These are phyloP conservation scores for Aegilops umbellulata DNA, from an alignment of 176 grass and related monocot genomes.

Conservation along the genomic window DNA sequence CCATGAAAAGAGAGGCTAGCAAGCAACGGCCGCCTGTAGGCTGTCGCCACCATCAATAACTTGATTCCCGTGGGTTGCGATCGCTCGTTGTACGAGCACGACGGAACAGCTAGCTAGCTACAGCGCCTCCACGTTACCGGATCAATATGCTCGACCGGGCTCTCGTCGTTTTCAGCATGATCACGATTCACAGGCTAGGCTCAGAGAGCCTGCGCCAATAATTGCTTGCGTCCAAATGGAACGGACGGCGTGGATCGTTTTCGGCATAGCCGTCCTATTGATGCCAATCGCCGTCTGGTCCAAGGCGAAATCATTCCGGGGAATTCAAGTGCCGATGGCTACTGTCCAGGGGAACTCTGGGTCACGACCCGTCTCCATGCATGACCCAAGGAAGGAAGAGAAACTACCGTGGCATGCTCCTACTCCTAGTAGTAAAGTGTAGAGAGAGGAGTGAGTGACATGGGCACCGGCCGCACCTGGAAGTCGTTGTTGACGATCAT, in stretches of 20 bases:
- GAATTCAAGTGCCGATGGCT: background rate
- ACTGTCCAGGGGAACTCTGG: background rate
- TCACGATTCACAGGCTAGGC: background rate
- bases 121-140: background rate
- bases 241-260: background rate
- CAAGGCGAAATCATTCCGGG: background rate
- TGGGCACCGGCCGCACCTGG: conserved; percentile 45
- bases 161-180: background rate
- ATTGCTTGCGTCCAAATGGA: background rate
- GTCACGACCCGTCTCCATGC: background rate
- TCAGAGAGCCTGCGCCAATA: background rate
- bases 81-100: too few relatives aligned
- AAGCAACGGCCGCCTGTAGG: background rate
- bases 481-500: conserved; percentile 58
- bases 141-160: background rate
- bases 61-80: background rate
- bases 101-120: background rate
- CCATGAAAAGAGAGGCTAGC: background rate
- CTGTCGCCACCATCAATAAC: background rate
- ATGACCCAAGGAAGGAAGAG: too few relatives aligned
- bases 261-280: background rate
- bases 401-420: too few relatives aligned
- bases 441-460: background rate
- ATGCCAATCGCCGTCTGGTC: background rate
- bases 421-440: background rate